phyloP scores from a whole-genome alignment of 106 monocot genomes.

The Amphibolis antarctica region DNA sequence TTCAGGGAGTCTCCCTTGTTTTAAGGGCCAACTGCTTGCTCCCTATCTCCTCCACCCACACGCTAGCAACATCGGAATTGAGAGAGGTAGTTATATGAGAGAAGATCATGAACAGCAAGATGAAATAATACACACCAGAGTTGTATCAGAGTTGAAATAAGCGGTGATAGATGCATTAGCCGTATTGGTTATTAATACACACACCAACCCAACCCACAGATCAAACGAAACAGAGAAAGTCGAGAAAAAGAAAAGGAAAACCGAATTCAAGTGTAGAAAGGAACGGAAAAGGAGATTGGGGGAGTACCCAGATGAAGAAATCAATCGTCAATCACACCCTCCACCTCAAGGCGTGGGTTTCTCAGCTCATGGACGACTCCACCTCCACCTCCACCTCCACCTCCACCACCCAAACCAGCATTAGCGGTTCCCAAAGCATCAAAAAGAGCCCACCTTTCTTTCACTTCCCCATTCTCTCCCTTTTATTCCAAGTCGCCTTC shows the following conservation, averaged over 20 bases:
- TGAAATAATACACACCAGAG: no score
- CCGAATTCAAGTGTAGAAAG: background rate
- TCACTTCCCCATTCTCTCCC: no score
- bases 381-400: background rate
- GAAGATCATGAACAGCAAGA: no score
- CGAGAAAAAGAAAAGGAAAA: background rate
- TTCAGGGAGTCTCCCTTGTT: background rate
- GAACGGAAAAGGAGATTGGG: background rate
- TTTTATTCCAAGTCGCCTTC: no score
- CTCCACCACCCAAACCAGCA: background rate
- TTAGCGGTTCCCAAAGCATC: no score
- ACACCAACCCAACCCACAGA: background rate
- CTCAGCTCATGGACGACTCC: background rate
- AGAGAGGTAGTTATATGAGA: background rate
- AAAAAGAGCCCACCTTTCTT: no score
- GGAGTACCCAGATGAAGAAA: background rate
- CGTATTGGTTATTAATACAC: background rate
- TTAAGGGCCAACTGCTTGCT: no score
- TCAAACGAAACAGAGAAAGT: background rate
- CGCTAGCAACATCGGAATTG: background rate
- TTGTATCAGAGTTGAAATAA: no score
- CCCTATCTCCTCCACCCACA: no score
- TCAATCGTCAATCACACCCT: conserved; percentile 2
- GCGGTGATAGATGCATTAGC: background rate
- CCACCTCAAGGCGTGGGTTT: background rate